These are phyloP conservation scores for Didymella exigua DNA, from an alignment of 2,329 filamentous ascomycete genomes.

Conservation along the genomic window DNA sequence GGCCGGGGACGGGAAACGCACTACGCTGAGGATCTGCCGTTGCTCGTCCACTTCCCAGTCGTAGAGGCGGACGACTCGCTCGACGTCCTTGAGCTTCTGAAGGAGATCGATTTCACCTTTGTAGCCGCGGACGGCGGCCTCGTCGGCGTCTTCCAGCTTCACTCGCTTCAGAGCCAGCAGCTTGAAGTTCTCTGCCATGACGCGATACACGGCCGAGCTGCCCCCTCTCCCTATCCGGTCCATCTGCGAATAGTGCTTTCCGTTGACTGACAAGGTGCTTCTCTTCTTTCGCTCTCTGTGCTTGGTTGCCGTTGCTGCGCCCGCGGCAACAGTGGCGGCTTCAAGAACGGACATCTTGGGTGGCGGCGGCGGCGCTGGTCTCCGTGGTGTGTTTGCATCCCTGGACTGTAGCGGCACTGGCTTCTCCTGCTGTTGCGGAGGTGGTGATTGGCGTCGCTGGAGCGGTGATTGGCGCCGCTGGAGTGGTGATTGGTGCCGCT, in stretches of 20 bases:
- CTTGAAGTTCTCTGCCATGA: conserved; percentile 96
- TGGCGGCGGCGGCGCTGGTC: conserved; percentile 77
- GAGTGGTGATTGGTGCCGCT: conserved; percentile 33
- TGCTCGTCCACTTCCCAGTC: conserved; percentile 94
- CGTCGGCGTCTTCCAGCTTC: conserved; percentile 86
- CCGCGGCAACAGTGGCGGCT: conserved; percentile 81
- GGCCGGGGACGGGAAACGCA: conserved; percentile 53
- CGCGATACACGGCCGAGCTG: conserved; percentile 91
- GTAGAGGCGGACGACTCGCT: conserved; percentile 86
- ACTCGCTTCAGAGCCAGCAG: conserved; percentile 95
- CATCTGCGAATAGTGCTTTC: conserved; percentile 85
- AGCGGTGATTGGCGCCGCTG: conserved; percentile 6
- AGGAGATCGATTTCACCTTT: conserved; percentile 95
- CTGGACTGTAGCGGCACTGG: conserved; percentile 58
- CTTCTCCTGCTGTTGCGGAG: conserved; percentile 47
- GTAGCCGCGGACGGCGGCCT: conserved; percentile 80
- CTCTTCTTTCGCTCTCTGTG: conserved; percentile 73
- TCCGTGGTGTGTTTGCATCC: conserved; percentile 74
- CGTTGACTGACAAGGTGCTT: conserved; percentile 85
- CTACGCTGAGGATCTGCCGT: conserved; percentile 84
- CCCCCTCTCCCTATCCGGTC: conserved; percentile 92
- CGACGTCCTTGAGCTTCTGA: conserved; percentile 78
- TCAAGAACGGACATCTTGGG: conserved; percentile 98
- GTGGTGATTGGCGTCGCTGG: conserved; percentile 38
- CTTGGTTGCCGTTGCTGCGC: conserved; percentile 74